Evolutionary conservation across 495 filamentous ascomycete genomes (phyloP), one percentile per base, ranked within the genome.

Genomic region (Aspergillus sclerotiicarbonarius): DNA sequence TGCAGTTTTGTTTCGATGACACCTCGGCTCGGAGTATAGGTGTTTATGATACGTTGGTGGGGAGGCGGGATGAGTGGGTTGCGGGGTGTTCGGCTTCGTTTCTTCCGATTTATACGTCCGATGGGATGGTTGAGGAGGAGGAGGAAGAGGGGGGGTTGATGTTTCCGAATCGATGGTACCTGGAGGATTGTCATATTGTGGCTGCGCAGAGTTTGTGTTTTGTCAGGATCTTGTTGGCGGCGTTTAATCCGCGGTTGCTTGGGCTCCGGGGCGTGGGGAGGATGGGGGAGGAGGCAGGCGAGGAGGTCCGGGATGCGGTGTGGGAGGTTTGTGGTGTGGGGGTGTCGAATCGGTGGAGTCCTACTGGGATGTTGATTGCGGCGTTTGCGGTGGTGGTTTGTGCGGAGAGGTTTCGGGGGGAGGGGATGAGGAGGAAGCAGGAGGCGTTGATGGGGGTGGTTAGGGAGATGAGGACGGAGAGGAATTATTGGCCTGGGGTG

Each of bases 1-100:
- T 68, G 10, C 63, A 60, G 32, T 71, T 64, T 35, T 71, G 68
- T 43, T 71, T 64, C 45, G 62, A 60, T 31, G 63, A 66, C 33
- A 2, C 33, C 33, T 2, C 33, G 3, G 33, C 53, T 31, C 29
- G n/a, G 13, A 59, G 30, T 10, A 9, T 32, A 16, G 15, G 25
- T 10, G 25, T 37, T 12, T 60, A 58, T 46, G 57, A 63, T 21
- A 53, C 60, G 16, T 13, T 63, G 6, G 20, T 54, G 8, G 13
- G 30, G 1, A 48, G 51, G 20, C 25, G 53, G n/a, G 6, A 52
- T 15, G 43, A 30, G 18, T 59, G 58, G 61, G n/a, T 57, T 12
- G 29, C 44, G 20, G 16, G 18, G 9, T 31, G 62, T 46, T 53
- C 51, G 10, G 10, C 47, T 33, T 33, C 64, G 54, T 60, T 62